These are phyloP conservation scores for Moesziomyces parantarcticus DNA, from an alignment of 1,284 basidiomycete genomes.

Conservation along the genomic window DNA sequence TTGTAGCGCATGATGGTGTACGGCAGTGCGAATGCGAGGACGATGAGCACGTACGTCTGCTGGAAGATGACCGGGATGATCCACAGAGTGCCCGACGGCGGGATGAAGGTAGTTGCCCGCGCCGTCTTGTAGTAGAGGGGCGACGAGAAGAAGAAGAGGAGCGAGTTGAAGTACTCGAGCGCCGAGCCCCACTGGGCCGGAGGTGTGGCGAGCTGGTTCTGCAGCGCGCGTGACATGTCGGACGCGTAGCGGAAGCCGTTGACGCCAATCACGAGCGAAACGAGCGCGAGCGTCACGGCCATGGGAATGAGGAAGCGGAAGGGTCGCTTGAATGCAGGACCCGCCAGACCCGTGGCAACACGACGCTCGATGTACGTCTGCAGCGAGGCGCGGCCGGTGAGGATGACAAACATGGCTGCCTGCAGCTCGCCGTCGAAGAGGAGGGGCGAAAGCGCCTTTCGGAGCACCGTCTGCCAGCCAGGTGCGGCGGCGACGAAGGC, in stretches of 20 bases:
- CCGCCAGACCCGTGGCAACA: conserved; percentile 35
- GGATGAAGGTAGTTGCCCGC: conserved; percentile 41
- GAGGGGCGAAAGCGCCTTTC: conserved; percentile 50
- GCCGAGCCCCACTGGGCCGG: conserved; percentile 33
- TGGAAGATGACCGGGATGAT: conserved; percentile 52
- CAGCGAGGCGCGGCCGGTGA: conserved; percentile 44
- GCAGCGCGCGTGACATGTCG: conserved; percentile 9
- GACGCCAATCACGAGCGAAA: conserved; percentile 32
- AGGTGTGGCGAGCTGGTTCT: conserved; percentile 45
- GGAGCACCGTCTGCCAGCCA: conserved; percentile 42
- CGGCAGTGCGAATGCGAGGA: conserved; percentile 50
- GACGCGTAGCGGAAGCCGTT: conserved; percentile 48
- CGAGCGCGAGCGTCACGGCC: conserved; percentile 45
- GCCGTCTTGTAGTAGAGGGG: conserved; percentile 28
- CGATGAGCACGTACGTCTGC: conserved; percentile 53
- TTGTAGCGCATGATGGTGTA: conserved; percentile 50
- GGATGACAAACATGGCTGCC: conserved; percentile 49
- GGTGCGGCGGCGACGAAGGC: conserved; percentile 23
- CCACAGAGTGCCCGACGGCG: conserved; percentile 50
- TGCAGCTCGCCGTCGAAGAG: conserved; percentile 56
- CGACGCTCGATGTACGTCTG: conserved; percentile 55
- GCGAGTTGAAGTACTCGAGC: conserved; percentile 53
- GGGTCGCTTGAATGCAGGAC: conserved; percentile 54
- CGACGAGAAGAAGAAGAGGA: conserved; percentile 49
- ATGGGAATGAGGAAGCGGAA: conserved; percentile 51